Evolutionary conservation across 805 yeast genomes (phyloP).

Genomic region (Wickerhamiella brachini): DNA sequence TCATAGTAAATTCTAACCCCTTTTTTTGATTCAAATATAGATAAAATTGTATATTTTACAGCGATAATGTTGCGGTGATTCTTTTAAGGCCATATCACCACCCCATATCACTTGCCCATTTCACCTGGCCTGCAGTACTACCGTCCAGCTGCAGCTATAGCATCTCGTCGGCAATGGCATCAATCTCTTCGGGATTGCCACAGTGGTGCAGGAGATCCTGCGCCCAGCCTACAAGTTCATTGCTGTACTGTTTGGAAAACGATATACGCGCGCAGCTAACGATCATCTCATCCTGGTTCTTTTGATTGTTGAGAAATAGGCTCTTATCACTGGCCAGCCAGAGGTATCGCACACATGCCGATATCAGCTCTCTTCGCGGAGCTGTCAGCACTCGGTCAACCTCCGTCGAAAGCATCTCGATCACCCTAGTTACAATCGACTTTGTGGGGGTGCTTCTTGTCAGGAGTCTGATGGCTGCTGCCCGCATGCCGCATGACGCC

Average conservation of each 20-base stretch:
- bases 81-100: no score
- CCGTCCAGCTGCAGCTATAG: no score
- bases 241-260: neutral
- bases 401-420: neutral
- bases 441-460: neutral
- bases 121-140: no score
- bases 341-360: conserved; percentile 3
- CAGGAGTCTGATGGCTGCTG: neutral
- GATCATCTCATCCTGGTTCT: conserved; percentile 1
- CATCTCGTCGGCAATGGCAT: conserved; percentile 1
- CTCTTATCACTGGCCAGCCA: neutral
- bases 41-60: no score
- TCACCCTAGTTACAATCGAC: neutral
- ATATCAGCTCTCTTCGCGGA: neutral
- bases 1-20: no score
- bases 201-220: neutral
- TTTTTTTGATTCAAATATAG: no score
- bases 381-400: neutral
- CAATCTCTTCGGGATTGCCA: conserved; percentile 2
- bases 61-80: no score
- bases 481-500: neutral
- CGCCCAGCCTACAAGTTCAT: neutral
- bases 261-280: conserved; percentile 1
- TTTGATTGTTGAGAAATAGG: neutral
- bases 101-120: no score